These are phyloP conservation scores for Tetrapisispora iriomotensis DNA, from an alignment of 805 yeast species.

Conservation along the genomic window DNA sequence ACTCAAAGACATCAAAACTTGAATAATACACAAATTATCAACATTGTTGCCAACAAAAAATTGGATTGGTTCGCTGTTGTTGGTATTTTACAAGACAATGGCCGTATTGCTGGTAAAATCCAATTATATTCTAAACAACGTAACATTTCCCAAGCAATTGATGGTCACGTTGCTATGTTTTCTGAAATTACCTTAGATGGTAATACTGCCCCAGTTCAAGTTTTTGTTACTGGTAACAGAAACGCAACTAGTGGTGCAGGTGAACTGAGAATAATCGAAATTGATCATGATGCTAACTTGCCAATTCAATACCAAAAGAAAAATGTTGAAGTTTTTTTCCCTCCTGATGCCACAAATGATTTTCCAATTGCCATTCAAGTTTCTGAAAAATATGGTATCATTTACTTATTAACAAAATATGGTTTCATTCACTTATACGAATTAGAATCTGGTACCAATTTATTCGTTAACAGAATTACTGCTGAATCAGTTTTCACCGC, in stretches of 20 bases:
- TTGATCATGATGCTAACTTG: slow-evolving; percentile 79
- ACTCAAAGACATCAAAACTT: slow-evolving; percentile 78
- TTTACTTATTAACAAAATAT: slow-evolving; percentile 84
- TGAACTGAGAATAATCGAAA: slow-evolving; percentile 85
- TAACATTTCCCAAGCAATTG: slow-evolving; percentile 91
- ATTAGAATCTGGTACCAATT: slow-evolving; percentile 81
- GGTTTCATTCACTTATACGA: slow-evolving; percentile 96
- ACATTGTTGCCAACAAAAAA: slow-evolving; percentile 70
- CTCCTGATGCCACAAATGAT: slow-evolving; percentile 91
- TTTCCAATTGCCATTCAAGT: slow-evolving; percentile 92
- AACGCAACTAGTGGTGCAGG: slow-evolving; percentile 67
- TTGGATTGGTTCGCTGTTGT: slow-evolving; percentile 90
- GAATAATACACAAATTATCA: slow-evolving; percentile 78
- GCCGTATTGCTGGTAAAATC: slow-evolving; percentile 91
- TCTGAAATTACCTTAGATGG: slow-evolving; percentile 68
- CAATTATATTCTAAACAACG: slow-evolving; percentile 84
- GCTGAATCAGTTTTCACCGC: slow-evolving; percentile 94
- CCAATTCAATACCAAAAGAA: slow-evolving; percentile 77
- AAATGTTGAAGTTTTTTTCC: slow-evolving; percentile 87
- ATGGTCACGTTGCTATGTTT: slow-evolving; percentile 93
- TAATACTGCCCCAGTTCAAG: slow-evolving; percentile 62
- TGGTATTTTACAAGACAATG: slow-evolving; percentile 90
- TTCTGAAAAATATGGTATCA: slow-evolving; percentile 74
- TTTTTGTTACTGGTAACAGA: slow-evolving; percentile 89
- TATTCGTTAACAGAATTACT: slow-evolving; percentile 92